Evolutionary conservation across 164 flowering plant species (phyloP), one percentile per base, ranked within the genome.

Genomic region (Macadamia integrifolia): DNA sequence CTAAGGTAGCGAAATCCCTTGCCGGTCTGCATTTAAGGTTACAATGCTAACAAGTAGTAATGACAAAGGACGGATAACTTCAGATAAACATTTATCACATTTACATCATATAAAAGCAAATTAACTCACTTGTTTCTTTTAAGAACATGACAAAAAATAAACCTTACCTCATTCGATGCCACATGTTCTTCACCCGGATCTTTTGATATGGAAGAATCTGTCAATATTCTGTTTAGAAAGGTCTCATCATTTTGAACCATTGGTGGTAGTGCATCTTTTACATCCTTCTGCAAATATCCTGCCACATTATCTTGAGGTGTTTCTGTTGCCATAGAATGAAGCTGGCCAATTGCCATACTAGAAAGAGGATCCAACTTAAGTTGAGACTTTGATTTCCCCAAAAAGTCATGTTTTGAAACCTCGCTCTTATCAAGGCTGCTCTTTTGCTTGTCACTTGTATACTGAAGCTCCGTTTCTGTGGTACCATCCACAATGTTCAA

Each of bases 161-260:
- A 53, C 73, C 80, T 76, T 65, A 83, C 90, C 86, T 80, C 69
- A 61, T 67, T 49, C 6, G 76, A 64, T 49, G 68, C 61, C 78
- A 66, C 67, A 65, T 70, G 72, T 11, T 74, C 71, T 57, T 76
- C 76, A 66, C 12, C 65, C 42, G 58, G 63, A 62, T 73, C 78
- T 44, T 29, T 62, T 32, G 77, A 65, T 65, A 59, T 65, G 58
- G 75, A 61, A 66, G 79, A 63, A 49, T 66, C 68, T 13, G 73
- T 28, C 2, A 18, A 61, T 40, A 53, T n/a, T 17, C 31, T 30
- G 66, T 46, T 66, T 40, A n/a, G 29, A 13, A 15, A 17, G 17
- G 55, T 46, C 1, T 60, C 42, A 23, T 43, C 61, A 66, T 69
- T 71, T 58, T 68, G 75, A 46, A 44, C 40, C 67, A 61, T 62